Evolutionary conservation across 805 yeast genomes (phyloP).

Genomic region (Lipomyces kockii): DNA sequence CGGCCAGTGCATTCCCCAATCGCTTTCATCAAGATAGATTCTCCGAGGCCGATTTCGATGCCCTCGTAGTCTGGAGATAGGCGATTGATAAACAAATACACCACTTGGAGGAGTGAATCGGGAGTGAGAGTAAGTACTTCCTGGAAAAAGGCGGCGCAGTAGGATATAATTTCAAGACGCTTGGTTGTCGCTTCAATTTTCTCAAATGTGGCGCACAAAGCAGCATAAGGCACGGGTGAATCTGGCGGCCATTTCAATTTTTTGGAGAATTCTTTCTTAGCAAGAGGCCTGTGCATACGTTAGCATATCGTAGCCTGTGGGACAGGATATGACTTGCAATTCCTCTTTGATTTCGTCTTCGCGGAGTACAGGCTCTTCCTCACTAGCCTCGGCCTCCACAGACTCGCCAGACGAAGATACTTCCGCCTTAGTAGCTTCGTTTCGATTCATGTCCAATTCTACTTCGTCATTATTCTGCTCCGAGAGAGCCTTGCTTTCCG

Average conservation of each 20-base stretch:
- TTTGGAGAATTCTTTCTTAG: conserved; percentile 2
- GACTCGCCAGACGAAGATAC: not conserved
- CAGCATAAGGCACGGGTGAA: conserved; percentile 36
- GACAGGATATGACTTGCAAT: conserved; percentile 5
- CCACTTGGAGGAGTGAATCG: conserved; percentile 63
- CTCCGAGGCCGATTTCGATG: conserved; percentile 91
- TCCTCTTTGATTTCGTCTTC: conserved; percentile 23
- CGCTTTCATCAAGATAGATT: conserved; percentile 83
- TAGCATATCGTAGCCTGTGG: not conserved
- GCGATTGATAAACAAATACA: conserved; percentile 79
- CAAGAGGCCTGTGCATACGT: conserved; percentile 11
- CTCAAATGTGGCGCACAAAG: conserved; percentile 62
- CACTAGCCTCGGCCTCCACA: not conserved
- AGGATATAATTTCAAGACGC: conserved; percentile 77
- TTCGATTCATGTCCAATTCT: not conserved
- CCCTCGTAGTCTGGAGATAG: conserved; percentile 89
- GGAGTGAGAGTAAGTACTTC: conserved; percentile 63
- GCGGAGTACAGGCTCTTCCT: conserved; percentile 6
- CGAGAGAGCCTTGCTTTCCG: not conserved
- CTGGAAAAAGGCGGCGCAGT: conserved; percentile 72
- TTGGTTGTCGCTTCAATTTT: conserved; percentile 79
- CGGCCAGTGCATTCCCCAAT: conserved; percentile 90
- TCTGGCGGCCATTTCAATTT: conserved; percentile 21
- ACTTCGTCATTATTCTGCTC: not conserved
- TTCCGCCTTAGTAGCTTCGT: not conserved